Evolutionary conservation across 441 rosid species (phyloP).

Genomic region (Adansonia grandidieri): DNA sequence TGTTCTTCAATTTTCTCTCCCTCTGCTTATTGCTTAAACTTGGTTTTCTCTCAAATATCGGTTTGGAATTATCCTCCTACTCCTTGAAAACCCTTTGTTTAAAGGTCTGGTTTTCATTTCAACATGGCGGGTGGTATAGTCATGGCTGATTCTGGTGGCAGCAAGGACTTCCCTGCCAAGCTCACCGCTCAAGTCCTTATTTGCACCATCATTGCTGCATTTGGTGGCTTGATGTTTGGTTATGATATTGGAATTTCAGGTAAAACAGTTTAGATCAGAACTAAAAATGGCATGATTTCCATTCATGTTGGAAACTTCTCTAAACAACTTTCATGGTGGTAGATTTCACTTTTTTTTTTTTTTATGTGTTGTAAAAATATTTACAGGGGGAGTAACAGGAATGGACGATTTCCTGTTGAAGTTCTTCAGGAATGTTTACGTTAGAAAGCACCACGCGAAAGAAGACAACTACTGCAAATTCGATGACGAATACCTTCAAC

Average conservation of each 20-base stretch:
- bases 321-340: no score
- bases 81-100: not conserved
- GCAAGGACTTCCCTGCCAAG: constrained; percentile 39
- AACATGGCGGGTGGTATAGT: constrained; percentile 36
- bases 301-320: no score
- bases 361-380: not conserved
- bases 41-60: constrained; percentile 33
- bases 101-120: not conserved
- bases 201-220: constrained; percentile 53
- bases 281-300: no score
- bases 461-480: constrained; percentile 67
- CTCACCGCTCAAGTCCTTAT: constrained; percentile 47
- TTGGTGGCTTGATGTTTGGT: constrained; percentile 66
- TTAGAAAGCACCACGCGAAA: constrained; percentile 45
- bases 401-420: constrained; percentile 59
- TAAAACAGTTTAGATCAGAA: not conserved
- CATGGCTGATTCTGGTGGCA: constrained; percentile 33
- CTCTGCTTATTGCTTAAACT: constrained; percentile 16
- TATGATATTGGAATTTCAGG: constrained; percentile 64
- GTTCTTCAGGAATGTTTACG: constrained; percentile 56
- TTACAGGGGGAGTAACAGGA: constrained; percentile 62
- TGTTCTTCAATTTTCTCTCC: not conserved
- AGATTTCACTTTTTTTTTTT: no score
- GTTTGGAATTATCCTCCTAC: not conserved
- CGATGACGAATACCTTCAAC: constrained; percentile 50